phyloP scores from a whole-genome alignment of 2,329 filamentous ascomycete species.

The Phaeosphaeriaceae sp. region DNA sequence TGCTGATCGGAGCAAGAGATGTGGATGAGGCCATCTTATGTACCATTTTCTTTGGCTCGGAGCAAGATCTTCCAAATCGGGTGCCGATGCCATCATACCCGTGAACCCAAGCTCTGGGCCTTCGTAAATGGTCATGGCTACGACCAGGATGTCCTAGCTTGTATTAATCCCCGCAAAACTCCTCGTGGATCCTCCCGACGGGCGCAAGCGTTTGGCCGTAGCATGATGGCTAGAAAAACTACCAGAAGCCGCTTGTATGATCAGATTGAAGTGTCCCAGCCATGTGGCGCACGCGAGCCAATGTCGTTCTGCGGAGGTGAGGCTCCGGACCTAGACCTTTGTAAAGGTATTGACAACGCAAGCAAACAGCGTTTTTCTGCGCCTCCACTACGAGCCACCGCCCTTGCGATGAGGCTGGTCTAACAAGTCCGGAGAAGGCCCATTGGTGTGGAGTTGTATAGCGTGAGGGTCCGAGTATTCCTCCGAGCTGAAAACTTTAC shows the following conservation, averaged over 20 bases:
- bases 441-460: slow-evolving; percentile 14
- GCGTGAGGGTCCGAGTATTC: slow-evolving; percentile 28
- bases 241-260: slow-evolving; percentile 14
- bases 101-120: slow-evolving; percentile 19
- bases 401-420: slow-evolving; percentile 11
- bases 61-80: slow-evolving; percentile 4
- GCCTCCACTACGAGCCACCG: slow-evolving; percentile 11
- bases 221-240: slow-evolving; percentile 22
- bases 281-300: background rate
- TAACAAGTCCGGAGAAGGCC: slow-evolving; percentile 24
- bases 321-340: slow-evolving; percentile 1
- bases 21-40: slow-evolving; percentile 1
- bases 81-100: slow-evolving; percentile 20
- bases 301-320: slow-evolving; percentile 11
- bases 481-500: slow-evolving; percentile 25
- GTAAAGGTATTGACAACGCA: background rate
- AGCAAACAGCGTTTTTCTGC: background rate
- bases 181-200: slow-evolving; percentile 26
- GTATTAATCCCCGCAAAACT: slow-evolving; percentile 30
- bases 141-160: slow-evolving; percentile 22
- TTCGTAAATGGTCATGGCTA: slow-evolving; percentile 12
- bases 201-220: slow-evolving; percentile 19
- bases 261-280: background rate
- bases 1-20: background rate
- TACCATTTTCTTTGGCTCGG: background rate